Evolutionary conservation across 108 stramenopile species (phyloP).

Genomic region (Cyclotella baltica): DNA sequence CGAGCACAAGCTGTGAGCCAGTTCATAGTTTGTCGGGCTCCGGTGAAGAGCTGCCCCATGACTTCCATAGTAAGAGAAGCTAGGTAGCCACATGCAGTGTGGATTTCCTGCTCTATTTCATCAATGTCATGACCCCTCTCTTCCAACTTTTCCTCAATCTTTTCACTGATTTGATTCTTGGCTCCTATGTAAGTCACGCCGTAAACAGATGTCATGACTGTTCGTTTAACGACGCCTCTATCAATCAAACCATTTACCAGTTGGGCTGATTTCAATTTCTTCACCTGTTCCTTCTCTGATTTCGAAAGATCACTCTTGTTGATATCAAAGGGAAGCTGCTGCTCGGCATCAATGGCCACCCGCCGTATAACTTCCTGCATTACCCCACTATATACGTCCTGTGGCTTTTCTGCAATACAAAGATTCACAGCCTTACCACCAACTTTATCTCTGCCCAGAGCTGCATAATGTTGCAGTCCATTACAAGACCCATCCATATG

Average conservation of each 20-base stretch:
- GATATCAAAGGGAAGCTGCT: slow-evolving; percentile 65
- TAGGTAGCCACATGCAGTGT: slow-evolving; percentile 87
- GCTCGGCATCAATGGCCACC: slow-evolving; percentile 72
- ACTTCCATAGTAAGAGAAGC: slow-evolving; percentile 94
- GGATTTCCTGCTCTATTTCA: slow-evolving; percentile 86
- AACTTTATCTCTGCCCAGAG: slow-evolving; percentile 94
- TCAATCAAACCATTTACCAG: slow-evolving; percentile 91
- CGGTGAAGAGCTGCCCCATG: slow-evolving; percentile 94
- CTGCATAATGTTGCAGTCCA: slow-evolving; percentile 99
- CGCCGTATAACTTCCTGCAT: slow-evolving; percentile 90
- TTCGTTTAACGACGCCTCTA: slow-evolving; percentile 98
- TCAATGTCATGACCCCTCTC: slow-evolving; percentile 81
- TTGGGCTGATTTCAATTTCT: slow-evolving; percentile 73
- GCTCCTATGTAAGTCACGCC: slow-evolving; percentile 99
- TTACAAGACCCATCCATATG: slow-evolving; percentile 99
- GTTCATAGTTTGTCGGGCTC: slow-evolving; percentile 96
- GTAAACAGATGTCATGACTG: slow-evolving; percentile 99
- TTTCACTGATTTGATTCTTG: slow-evolving; percentile 93
- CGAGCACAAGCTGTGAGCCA: slow-evolving; percentile 93
- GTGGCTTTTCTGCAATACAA: slow-evolving; percentile 86
- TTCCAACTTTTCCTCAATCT: slow-evolving; percentile 86
- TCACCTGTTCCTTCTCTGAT: slow-evolving; percentile 61
- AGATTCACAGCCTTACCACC: slow-evolving; percentile 99
- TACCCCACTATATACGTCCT: slow-evolving; percentile 98
- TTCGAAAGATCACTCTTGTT: slow-evolving; percentile 65